Base-by-base conservation (phyloP, 257 asterid species). In the Primulina tabacum region DNA sequence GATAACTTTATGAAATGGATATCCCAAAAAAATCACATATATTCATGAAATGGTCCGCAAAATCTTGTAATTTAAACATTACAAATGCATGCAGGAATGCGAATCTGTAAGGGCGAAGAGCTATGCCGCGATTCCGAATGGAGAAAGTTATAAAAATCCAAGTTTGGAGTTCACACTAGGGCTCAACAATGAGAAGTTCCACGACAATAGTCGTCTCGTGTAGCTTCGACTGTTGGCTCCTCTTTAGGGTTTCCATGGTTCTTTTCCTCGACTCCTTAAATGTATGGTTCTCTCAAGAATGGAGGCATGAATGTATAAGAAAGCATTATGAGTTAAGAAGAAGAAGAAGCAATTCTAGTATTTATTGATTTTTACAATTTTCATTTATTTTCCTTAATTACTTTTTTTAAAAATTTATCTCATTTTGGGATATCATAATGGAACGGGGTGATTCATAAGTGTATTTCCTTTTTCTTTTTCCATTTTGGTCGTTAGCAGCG, bases 91-190 rank as follows among this genome's bases (percentile, higher is more conserved):
- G 83, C 88, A 89, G 96, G 86, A 81, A 78, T 80, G 71, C 37
- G 78, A 74, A 33, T 60, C 74, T 9, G 50, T 74, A 9, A 70
- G 65, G 64, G 78, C 71, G 17, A 84, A 81, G 65, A 79, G 78
- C 76, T 66, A 71, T 26, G 57, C 38, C 70, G 69, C 65, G 57
- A 55, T 72, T 79, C 34, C 60, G 64, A 17, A 60, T 60, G 24
- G 80, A 50, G 20, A 50, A 50, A 50, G 79, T 43, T 81, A 79
- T 60, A 71, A 82, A 74, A 77, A 70, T 61, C 86, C 79, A 33
- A 72, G 82, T 74, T 65, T 78, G 58, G 82, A 79, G 69, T 78
- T 81, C 56, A 72, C 77, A 52, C 70, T 76, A 79, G 89, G 89
- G 76, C 63, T 12, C 78, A 79, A 75, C 77, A 79, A 67, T 79